Percentiles rank a stretch among this genome's conserved stretches.
Evolutionary conservation across 495 filamentous ascomycete species (phyloP).

Genomic region (Clavariopsis aquatica): DNA sequence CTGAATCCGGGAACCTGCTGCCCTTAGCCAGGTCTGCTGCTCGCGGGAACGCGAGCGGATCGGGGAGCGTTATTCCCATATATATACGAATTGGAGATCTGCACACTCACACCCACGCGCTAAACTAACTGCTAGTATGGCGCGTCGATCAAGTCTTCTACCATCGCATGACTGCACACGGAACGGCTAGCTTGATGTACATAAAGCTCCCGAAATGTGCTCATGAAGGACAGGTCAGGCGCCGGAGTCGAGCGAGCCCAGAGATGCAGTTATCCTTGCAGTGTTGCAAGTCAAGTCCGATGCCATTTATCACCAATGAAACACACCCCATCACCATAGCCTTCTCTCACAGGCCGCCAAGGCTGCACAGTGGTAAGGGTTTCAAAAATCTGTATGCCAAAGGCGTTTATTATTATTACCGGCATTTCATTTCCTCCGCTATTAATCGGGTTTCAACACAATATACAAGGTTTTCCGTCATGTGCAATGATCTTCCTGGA

Average conservation of each 20-base stretch:
- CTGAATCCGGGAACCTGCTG: constrained; percentile 14
- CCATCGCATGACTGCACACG: background rate
- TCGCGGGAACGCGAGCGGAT: background rate
- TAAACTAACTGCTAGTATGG: background rate
- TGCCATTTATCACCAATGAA: constrained; percentile 3
- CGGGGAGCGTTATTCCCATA: background rate
- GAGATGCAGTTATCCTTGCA: constrained; percentile 9
- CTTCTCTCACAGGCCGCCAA: background rate
- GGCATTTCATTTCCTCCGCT: background rate
- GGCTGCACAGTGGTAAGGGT: background rate
- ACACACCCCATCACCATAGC: background rate
- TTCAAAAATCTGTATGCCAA: background rate
- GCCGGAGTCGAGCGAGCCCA: constrained; percentile 14
- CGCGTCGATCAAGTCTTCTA: background rate
- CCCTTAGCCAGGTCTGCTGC: constrained; percentile 7
- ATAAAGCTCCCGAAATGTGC: constrained; percentile 1
- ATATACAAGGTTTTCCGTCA: no score
- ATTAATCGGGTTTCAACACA: no score
- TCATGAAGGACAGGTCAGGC: constrained; percentile 10
- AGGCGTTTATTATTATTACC: background rate
- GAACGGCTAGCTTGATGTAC: background rate
- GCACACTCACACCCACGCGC: background rate
- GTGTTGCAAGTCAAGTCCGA: background rate
- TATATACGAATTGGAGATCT: constrained; percentile 4
- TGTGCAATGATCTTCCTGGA: no score